These are phyloP conservation scores for Clonostachys rhizophaga DNA, from an alignment of 2,329 filamentous ascomycete species.

Conservation along the genomic window DNA sequence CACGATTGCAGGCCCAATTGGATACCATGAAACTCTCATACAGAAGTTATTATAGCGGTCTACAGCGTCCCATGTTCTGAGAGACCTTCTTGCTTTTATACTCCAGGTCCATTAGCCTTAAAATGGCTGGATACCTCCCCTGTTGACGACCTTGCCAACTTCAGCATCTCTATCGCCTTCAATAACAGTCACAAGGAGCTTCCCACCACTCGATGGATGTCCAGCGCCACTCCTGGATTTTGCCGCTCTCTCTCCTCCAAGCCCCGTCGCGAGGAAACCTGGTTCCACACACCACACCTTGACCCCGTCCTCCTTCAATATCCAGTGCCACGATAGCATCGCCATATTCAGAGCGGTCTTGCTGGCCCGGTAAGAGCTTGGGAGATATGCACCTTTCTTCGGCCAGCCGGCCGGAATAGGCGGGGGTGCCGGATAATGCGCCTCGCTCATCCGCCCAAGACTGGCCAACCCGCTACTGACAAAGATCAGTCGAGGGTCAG, in stretches of 20 bases:
- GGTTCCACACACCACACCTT: constrained; percentile 39
- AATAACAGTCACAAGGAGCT: constrained; percentile 24
- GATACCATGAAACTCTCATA: too few relatives aligned
- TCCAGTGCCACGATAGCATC: constrained; percentile 1
- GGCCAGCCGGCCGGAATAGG: too few relatives aligned
- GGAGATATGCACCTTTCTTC: too few relatives aligned
- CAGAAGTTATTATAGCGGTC: too few relatives aligned
- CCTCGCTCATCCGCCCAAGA: too few relatives aligned
- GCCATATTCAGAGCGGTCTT: constrained; percentile 10
- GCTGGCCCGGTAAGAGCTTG: neutral
- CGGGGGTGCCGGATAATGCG: too few relatives aligned
- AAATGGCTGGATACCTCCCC: constrained; percentile 9
- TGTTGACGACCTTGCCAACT: constrained; percentile 20
- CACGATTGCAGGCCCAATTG: too few relatives aligned
- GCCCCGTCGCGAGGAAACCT: constrained; percentile 35
- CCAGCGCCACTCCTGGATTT: constrained; percentile 8
- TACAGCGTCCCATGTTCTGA: too few relatives aligned
- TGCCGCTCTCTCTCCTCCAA: constrained; percentile 16
- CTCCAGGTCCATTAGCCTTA: neutral
- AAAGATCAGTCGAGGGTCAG: constrained; percentile 36
- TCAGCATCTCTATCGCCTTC: constrained; percentile 27
- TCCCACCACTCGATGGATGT: constrained; percentile 21
- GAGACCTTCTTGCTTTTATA: too few relatives aligned
- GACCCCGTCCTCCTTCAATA: constrained; percentile 26
- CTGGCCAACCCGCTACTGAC: constrained; percentile 22